phyloP scores from a whole-genome alignment of 1,284 basidiomycete genomes.

The Boletus semigastroideus region DNA sequence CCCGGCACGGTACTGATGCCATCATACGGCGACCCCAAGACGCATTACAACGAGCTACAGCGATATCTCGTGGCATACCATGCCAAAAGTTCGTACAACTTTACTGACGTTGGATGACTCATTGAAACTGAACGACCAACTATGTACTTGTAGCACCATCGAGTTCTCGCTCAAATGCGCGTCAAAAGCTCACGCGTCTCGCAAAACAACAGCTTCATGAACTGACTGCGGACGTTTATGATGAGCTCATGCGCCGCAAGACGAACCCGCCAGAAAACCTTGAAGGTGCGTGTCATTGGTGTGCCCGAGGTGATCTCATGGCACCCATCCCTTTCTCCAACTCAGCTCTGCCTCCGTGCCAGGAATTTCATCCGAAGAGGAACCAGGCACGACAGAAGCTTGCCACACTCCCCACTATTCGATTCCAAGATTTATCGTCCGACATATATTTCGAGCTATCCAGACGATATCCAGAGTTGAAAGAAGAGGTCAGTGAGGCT shows the following conservation, averaged over 20 bases:
- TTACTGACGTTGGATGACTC: too few species aligned
- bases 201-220: conserved; percentile 93
- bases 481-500: conserved; percentile 61
- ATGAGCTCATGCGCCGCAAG: conserved; percentile 82
- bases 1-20: conserved; percentile 43
- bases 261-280: conserved; percentile 52
- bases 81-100: conserved; percentile 40
- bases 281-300: conserved; percentile 47
- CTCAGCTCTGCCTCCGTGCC: conserved; percentile 80
- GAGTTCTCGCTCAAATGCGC: conserved; percentile 79
- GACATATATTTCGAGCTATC: conserved; percentile 97
- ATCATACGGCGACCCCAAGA: conserved; percentile 51
- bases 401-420: conserved; percentile 86
- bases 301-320: conserved; percentile 1
- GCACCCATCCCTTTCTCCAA: conserved; percentile 14
- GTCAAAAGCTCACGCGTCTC: conserved; percentile 88
- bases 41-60: conserved; percentile 74
- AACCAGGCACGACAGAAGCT: conserved; percentile 99
- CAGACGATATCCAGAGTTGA: conserved; percentile 94
- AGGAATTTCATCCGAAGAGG: conserved; percentile 98
- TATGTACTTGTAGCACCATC: conserved; percentile 41
- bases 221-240: conserved; percentile 91
- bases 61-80: conserved; percentile 74
- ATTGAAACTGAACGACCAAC: too few species aligned
- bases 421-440: conserved; percentile 96